Conservation (phyloP, 2,329 filamentous ascomycete genomes). For the Neopestalotiopsis sp. region DNA sequence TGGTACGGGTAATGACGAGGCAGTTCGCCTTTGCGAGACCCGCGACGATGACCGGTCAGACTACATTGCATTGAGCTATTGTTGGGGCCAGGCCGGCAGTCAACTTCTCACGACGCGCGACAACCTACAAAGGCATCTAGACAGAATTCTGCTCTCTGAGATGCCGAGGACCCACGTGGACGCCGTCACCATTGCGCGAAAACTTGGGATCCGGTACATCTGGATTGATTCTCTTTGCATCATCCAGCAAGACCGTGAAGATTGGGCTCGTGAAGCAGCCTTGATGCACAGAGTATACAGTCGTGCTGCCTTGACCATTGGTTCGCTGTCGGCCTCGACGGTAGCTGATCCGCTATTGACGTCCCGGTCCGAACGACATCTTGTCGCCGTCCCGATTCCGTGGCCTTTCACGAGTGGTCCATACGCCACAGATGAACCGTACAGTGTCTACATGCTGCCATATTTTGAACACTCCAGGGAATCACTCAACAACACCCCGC, state of each 20-base stretch:
- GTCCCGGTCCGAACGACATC: not conserved
- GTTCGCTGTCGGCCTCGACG: not conserved
- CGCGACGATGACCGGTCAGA: not conserved
- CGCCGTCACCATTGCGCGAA: not conserved
- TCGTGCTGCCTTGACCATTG: conserved; percentile 16
- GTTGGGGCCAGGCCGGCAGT: not conserved
- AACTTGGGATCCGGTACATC: conserved; percentile 5
- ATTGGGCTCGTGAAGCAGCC: conserved; percentile 14
- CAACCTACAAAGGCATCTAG: not conserved
- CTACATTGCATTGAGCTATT: conserved; percentile 7
- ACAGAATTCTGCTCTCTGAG: not conserved
- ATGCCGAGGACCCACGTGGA: not conserved
- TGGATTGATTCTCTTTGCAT: conserved; percentile 11
- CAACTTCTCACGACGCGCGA: not conserved
- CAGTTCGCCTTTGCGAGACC: not conserved
- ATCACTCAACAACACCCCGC: not conserved
- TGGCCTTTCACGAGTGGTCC: not conserved
- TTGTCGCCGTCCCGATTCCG: not conserved
- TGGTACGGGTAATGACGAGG: not conserved
- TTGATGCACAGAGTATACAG: conserved; percentile 15
- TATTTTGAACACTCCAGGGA: not conserved
- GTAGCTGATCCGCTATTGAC: not conserved
- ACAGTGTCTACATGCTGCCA: not conserved
- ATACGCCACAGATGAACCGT: not conserved
- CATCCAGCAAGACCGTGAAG: conserved; percentile 4